Conservation (phyloP, 2,329 filamentous ascomycete species). For the Aspergillus hiratsukae region DNA sequence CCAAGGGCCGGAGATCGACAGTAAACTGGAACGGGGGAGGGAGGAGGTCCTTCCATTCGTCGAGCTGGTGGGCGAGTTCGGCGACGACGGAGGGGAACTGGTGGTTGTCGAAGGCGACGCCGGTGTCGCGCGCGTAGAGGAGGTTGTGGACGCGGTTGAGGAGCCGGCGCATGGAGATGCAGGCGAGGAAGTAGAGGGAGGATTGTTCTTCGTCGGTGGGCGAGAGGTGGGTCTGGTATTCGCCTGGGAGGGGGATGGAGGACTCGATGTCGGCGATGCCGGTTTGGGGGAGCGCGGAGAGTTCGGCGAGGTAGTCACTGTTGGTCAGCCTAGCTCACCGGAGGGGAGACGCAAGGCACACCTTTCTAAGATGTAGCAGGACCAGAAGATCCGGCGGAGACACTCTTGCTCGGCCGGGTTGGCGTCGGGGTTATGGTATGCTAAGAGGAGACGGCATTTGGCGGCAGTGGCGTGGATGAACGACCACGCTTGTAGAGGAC, state of each 20-base stretch:
- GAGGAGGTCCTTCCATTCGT: slow-evolving; percentile 32
- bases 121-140: slow-evolving; percentile 45
- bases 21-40: slow-evolving; percentile 29
- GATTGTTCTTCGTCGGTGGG: slow-evolving; percentile 44
- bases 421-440: slow-evolving; percentile 38
- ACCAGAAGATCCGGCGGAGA: slow-evolving; percentile 51
- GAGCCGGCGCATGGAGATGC: slow-evolving; percentile 38
- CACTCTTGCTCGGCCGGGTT: slow-evolving; percentile 44
- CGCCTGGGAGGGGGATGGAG: slow-evolving; percentile 46
- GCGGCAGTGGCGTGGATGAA: slow-evolving; percentile 48
- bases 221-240: slow-evolving; percentile 44
- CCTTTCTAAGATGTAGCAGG: slow-evolving; percentile 53
- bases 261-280: slow-evolving; percentile 52
- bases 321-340: too few relatives aligned
- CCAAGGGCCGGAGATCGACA: slow-evolving; percentile 27
- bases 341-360: too few relatives aligned
- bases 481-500: slow-evolving; percentile 51
- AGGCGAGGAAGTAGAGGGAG: slow-evolving; percentile 51
- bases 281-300: slow-evolving; percentile 48
- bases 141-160: slow-evolving; percentile 29
- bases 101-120: slow-evolving; percentile 42
- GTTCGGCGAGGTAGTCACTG: slow-evolving; percentile 52
- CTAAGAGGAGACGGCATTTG: slow-evolving; percentile 48
- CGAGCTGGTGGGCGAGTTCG: slow-evolving; percentile 31
- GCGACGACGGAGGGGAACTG: slow-evolving; percentile 47